Evolutionary conservation across 192 early-diverging fungal species (phyloP), one percentile per base, ranked within the genome.

Genomic region (Lobosporangium transversale): DNA sequence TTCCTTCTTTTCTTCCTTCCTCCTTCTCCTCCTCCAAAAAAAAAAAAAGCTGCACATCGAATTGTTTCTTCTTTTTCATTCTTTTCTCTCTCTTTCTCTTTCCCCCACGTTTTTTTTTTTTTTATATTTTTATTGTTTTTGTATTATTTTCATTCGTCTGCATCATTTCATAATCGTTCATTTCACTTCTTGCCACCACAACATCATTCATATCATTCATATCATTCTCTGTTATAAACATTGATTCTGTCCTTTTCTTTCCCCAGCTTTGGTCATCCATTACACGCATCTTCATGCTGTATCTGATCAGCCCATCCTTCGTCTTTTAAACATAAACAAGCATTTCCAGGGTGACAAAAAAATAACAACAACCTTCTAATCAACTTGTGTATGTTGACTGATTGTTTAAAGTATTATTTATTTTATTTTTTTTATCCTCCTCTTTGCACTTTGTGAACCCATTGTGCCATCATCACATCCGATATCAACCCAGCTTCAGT

Each of bases 131-230:
- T 40, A 33, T 48, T 27, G 24, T 30, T 33, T 35, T 32, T 32
- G 35, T 32, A 32, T 54, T 54, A 32, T 35, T 29, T 4, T 29
- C 15, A 4, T 23, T n/a, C 27, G 4, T 27, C 27, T 52, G 50
- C 50, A 9, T 5, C 32, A 10, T 54, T 54, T 54, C 53, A 54
- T 54, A 54, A 54, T 54, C 53, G 8, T 35, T 31, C 53, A 54
- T 54, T 54, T 35, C 31, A 8, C 37, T 7, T 40, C 37, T 14
- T 40, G 7, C 37, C 14, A n/a, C n/a, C n/a, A n/a, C n/a, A n/a
- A n/a, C n/a, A n/a, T n/a, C n/a, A n/a, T n/a, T n/a, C n/a, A n/a
- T n/a, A n/a, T n/a, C n/a, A n/a, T n/a, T n/a, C n/a, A n/a, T n/a
- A n/a, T n/a, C n/a, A n/a, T n/a, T n/a, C n/a, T n/a, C n/a, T n/a